Conservation (phyloP, 1,139 yeast genomes). For the Candida gigantensis region DNA sequence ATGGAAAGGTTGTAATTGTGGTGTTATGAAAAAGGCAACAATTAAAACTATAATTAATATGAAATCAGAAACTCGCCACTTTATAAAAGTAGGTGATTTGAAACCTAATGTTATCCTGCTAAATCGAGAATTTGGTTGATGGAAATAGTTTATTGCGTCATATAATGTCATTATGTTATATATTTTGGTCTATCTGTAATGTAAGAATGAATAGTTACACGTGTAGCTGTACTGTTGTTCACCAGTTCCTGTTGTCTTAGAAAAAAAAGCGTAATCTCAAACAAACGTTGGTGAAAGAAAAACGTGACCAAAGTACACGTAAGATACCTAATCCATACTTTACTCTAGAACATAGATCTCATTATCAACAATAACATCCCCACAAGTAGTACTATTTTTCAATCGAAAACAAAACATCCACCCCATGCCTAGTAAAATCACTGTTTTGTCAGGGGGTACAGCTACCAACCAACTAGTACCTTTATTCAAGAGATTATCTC, state of each 20-base stretch:
- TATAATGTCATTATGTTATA: conserved; percentile 7
- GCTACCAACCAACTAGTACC: conserved; percentile 68
- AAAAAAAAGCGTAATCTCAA: not conserved
- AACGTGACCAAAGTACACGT: not conserved
- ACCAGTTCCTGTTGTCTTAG: too few species aligned
- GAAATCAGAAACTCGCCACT: conserved; percentile 66
- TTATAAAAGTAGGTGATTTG: conserved; percentile 24
- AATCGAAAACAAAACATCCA: not conserved
- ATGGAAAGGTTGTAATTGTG: conserved; percentile 60
- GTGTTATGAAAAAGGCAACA: conserved; percentile 45
- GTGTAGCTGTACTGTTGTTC: not conserved
- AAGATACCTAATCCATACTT: not conserved
- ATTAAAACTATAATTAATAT: conserved; percentile 43
- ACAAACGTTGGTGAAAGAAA: not conserved
- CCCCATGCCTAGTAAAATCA: conserved; percentile 25
- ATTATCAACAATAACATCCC: too few species aligned
- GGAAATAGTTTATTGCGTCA: conserved; percentile 5
- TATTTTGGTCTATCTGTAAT: too few species aligned
- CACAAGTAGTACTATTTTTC: too few species aligned
- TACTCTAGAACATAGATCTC: too few species aligned
- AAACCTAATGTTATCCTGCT: conserved; percentile 58
- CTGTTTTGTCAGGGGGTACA: conserved; percentile 72
- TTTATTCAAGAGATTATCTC: conserved; percentile 43
- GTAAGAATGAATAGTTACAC: too few species aligned
- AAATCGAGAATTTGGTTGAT: conserved; percentile 15